These are phyloP conservation scores for Asterochloris sp. DNA, from an alignment of 139 green algal species.

Conservation along the genomic window DNA sequence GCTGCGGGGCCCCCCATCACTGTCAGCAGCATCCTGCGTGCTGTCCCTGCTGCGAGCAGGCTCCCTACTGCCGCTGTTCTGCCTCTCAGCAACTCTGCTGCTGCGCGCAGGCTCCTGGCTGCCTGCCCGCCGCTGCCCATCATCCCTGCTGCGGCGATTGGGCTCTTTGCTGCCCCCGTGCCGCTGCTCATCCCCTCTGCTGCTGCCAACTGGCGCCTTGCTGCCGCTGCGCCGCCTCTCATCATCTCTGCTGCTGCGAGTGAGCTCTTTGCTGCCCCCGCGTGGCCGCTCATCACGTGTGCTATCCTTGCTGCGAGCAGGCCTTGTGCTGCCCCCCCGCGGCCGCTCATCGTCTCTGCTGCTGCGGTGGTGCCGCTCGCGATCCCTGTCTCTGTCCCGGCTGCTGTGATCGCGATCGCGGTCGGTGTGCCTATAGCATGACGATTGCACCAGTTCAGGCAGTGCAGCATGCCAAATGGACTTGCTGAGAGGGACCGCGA, in stretches of 20 bases:
- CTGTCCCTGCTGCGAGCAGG: not conserved
- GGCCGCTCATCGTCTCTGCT: not conserved
- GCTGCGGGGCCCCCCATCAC: not conserved
- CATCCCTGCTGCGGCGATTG: not conserved
- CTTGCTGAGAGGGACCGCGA: too few relatives aligned
- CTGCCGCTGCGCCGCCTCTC: not conserved
- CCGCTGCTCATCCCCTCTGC: not conserved
- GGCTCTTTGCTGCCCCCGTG: not conserved
- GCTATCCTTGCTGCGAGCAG: not conserved
- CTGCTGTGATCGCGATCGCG: too few relatives aligned
- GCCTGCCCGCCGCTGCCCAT: not conserved
- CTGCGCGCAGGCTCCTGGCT: slow-evolving; percentile 7
- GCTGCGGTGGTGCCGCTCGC: not conserved
- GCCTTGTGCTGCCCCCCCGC: not conserved
- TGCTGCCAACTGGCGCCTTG: slow-evolving; percentile 6
- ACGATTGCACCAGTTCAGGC: too few relatives aligned
- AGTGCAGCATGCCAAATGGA: too few relatives aligned
- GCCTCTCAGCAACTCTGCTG: not conserved
- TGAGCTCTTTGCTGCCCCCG: slow-evolving; percentile 1
- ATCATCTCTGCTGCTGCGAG: not conserved
- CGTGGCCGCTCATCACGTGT: not conserved
- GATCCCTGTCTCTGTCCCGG: too few relatives aligned
- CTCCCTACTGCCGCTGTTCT: not conserved
- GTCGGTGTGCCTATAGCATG: too few relatives aligned
- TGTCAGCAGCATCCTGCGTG: not conserved